Conservation (phyloP, 805 yeast genomes). For the Lipomyces sp. region DNA sequence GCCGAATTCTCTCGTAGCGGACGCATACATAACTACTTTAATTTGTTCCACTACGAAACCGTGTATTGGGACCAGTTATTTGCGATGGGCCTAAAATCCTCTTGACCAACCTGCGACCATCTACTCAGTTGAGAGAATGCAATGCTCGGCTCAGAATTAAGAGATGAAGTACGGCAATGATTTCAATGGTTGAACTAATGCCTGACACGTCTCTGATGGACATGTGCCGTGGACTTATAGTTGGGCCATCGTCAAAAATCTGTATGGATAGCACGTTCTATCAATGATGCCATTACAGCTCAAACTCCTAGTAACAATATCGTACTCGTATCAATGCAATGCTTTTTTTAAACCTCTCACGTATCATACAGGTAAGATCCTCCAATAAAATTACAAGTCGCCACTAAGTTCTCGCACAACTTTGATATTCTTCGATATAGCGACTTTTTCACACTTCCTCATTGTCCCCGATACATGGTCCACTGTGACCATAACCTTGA, state of each 20-base stretch:
- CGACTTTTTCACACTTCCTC: conserved; percentile 68
- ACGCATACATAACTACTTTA: neutral
- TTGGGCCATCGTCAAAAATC: too few relatives aligned
- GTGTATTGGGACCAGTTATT: neutral
- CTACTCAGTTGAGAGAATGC: too few relatives aligned
- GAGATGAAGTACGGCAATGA: too few relatives aligned
- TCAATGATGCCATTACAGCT: too few relatives aligned
- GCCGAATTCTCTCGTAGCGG: neutral
- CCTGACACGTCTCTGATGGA: too few relatives aligned
- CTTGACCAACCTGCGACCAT: neutral
- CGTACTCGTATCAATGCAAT: neutral
- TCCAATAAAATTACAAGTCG: neutral
- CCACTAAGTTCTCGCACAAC: conserved; percentile 3
- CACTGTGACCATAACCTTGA: conserved; percentile 60
- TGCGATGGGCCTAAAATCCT: neutral
- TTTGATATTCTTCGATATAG: conserved; percentile 50
- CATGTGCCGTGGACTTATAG: too few relatives aligned
- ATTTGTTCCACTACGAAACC: neutral
- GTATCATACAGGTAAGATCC: neutral
- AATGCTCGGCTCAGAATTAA: neutral
- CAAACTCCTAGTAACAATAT: neutral
- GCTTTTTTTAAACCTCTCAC: neutral
- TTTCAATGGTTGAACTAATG: too few relatives aligned
- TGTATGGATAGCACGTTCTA: too few relatives aligned
- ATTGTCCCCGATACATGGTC: conserved; percentile 84